Evolutionary conservation across 2,329 filamentous ascomycete genomes (phyloP).

Genomic region (Diplocarpon rosae): DNA sequence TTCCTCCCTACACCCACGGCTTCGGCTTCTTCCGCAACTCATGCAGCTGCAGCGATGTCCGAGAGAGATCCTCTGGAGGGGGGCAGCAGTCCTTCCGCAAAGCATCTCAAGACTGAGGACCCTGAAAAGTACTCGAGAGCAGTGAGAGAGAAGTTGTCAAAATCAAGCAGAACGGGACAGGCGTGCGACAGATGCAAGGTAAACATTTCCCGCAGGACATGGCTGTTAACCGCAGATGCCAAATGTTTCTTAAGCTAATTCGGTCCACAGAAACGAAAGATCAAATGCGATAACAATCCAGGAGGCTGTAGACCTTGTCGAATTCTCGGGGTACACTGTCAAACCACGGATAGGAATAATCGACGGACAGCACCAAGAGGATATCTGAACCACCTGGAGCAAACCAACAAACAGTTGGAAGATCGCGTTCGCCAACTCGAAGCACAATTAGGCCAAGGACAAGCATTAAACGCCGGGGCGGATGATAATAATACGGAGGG

Average conservation of each 20-base stretch:
- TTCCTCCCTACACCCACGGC: too few relatives aligned
- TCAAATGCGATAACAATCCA: slow-evolving; percentile 70
- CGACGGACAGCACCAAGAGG: slow-evolving; percentile 68
- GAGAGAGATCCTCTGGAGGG: slow-evolving; percentile 17
- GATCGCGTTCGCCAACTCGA: too few relatives aligned
- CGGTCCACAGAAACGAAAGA: slow-evolving; percentile 59
- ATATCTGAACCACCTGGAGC: too few relatives aligned
- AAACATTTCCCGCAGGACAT: slow-evolving; percentile 21
- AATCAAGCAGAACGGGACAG: slow-evolving; percentile 60
- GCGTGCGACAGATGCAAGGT: slow-evolving; percentile 86
- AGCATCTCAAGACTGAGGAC: slow-evolving; percentile 21
- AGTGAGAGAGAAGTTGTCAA: slow-evolving; percentile 42
- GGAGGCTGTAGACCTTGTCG: slow-evolving; percentile 75
- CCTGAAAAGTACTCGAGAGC: slow-evolving; percentile 28
- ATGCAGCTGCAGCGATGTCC: slow-evolving; percentile 15
- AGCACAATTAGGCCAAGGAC: too few relatives aligned
- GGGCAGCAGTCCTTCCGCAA: slow-evolving; percentile 14
- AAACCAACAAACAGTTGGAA: too few relatives aligned
- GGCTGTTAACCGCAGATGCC: too few relatives aligned
- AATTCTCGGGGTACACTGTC: slow-evolving; percentile 63
- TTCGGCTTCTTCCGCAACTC: too few relatives aligned
- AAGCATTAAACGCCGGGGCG: too few relatives aligned
- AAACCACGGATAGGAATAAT: slow-evolving; percentile 78
- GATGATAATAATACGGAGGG: too few relatives aligned
- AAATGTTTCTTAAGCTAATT: slow-evolving; percentile 8